A percentile compares a stretch with the other conserved stretches of the same genome.
phyloP scores from a whole-genome alignment of 2,329 filamentous ascomycete genomes.

The Mollisiaceae sp. region DNA sequence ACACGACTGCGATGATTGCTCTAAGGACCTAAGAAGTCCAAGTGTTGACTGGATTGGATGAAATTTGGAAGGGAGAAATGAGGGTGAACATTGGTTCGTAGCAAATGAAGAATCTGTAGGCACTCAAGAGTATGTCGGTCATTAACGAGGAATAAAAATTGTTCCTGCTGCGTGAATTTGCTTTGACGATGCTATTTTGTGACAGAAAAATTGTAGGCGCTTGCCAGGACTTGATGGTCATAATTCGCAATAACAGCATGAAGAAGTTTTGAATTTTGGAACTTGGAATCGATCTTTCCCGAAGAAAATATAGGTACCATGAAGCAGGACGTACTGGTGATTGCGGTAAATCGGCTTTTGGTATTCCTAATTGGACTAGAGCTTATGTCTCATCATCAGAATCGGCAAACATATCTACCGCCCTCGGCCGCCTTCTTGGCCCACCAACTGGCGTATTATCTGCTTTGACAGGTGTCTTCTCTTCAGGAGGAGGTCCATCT shows the following conservation, averaged over 20 bases:
- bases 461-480: conserved; percentile 12
- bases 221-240: not conserved
- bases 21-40: conserved; percentile 21
- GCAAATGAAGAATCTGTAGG: not conserved
- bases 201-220: not conserved
- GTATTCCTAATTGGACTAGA: not conserved
- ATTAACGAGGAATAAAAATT: not conserved
- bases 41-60: conserved; percentile 37
- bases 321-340: not conserved
- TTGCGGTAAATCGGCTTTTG: not conserved
- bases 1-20: conserved; percentile 30
- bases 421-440: conserved; percentile 57
- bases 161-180: not conserved
- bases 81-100: not conserved
- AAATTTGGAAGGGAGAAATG: not conserved
- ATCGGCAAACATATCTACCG: conserved; percentile 87
- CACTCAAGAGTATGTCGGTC: not conserved
- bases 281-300: not conserved
- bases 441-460: conserved; percentile 28
- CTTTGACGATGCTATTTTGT: not conserved
- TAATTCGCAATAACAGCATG: not conserved
- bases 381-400: conserved; percentile 57
- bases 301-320: not conserved
- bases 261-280: not conserved
- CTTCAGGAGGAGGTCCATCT: conserved; percentile 33